Evolutionary conservation across 805 yeast species (phyloP).

Genomic region (Metschnikowia kunwiensis): DNA sequence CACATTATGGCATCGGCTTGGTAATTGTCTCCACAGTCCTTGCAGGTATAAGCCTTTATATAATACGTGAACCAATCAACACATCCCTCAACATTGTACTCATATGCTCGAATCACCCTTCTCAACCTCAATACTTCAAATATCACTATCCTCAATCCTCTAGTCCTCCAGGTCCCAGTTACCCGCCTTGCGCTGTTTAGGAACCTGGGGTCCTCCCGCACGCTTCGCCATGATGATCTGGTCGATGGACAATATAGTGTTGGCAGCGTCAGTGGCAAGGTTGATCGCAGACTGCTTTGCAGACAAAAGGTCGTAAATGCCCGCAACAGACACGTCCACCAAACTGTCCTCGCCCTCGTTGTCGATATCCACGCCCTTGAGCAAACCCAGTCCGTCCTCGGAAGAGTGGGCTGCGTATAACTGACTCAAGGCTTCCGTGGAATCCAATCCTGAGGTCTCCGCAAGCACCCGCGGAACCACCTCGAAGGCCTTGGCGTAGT

Average conservation of each 20-base stretch:
- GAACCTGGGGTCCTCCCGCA: constrained; percentile 96
- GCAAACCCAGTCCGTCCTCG: constrained; percentile 42
- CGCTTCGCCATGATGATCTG: constrained; percentile 98
- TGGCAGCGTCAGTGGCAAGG: constrained; percentile 94
- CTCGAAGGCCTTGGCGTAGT: constrained; percentile 92
- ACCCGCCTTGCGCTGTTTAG: constrained; percentile 80
- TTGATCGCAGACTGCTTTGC: constrained; percentile 84
- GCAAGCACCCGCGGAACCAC: constrained; percentile 89
- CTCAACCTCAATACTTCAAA: neutral
- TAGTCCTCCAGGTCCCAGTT: constrained; percentile 95
- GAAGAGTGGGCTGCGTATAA: constrained; percentile 81
- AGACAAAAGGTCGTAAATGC: constrained; percentile 75
- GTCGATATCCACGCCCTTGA: constrained; percentile 80
- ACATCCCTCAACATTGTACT: neutral
- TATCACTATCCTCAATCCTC: neutral
- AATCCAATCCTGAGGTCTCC: constrained; percentile 90
- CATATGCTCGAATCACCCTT: neutral
- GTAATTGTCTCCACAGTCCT: too few species aligned
- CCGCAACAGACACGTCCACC: constrained; percentile 63
- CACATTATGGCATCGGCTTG: too few species aligned
- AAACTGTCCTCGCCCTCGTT: constrained; percentile 56
- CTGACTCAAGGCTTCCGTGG: constrained; percentile 84
- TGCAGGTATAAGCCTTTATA: too few species aligned
- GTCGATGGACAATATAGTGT: constrained; percentile 85
- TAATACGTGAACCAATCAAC: neutral